Conservation (phyloP, 1,139 yeast species). For the Candida dubliniensis region DNA sequence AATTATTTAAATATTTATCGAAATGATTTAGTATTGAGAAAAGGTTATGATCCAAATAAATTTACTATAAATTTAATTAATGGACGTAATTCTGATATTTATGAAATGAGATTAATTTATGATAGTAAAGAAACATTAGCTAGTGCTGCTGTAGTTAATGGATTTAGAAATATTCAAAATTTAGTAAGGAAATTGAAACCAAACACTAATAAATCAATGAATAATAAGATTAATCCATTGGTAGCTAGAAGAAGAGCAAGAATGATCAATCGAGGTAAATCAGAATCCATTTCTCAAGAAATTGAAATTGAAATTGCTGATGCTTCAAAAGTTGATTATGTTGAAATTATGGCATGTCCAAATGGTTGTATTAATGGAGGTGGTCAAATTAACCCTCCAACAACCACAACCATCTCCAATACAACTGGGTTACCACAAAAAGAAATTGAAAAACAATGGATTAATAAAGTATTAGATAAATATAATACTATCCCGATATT, state of each 20-base stretch:
- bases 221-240: slow-evolving; percentile 34
- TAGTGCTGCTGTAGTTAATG: slow-evolving; percentile 78
- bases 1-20: slow-evolving; percentile 51
- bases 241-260: slow-evolving; percentile 46
- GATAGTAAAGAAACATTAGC: slow-evolving; percentile 43
- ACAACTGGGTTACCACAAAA: too few relatives aligned
- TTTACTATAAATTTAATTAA: slow-evolving; percentile 30
- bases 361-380: slow-evolving; percentile 98
- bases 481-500: slow-evolving; percentile 29
- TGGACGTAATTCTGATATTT: slow-evolving; percentile 78
- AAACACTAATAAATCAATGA: slow-evolving; percentile 15
- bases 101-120: slow-evolving; percentile 58
- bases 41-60: slow-evolving; percentile 20
- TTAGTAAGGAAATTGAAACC: slow-evolving; percentile 79
- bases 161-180: slow-evolving; percentile 92
- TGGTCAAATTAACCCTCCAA: slow-evolving; percentile 71
- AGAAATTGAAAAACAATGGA: slow-evolving; percentile 42
- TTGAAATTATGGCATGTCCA: slow-evolving; percentile 98
- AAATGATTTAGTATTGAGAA: slow-evolving; percentile 23
- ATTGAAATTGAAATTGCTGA: slow-evolving; percentile 42
- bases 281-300: slow-evolving; percentile 16
- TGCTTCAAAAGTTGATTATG: slow-evolving; percentile 71
- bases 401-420: slow-evolving; percentile 13
- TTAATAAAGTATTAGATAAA: slow-evolving; percentile 28
- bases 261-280: slow-evolving; percentile 8